phyloP scores from a whole-genome alignment of 1,139 yeast species.

The Lodderomyces orthopsilosis region DNA sequence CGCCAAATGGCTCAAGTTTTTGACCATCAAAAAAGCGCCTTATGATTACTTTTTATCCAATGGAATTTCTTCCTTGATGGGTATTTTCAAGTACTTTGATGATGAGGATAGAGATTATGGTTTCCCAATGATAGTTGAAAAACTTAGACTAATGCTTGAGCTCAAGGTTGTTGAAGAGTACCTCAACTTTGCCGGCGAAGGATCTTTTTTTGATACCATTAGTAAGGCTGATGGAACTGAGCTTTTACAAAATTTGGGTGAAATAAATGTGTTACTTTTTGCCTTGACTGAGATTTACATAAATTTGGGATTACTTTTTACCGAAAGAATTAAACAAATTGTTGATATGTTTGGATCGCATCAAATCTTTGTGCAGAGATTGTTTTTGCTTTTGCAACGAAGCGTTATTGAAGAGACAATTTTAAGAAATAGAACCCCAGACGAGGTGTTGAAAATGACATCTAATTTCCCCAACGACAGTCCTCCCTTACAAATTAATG shows the following conservation, averaged over 20 bases:
- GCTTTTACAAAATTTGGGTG: slow-evolving; percentile 33
- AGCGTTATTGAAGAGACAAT: slow-evolving; percentile 56
- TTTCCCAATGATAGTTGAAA: slow-evolving; percentile 24
- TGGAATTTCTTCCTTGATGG: slow-evolving; percentile 51
- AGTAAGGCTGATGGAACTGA: slow-evolving; percentile 28
- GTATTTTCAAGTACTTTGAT: slow-evolving; percentile 54
- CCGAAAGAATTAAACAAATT: slow-evolving; percentile 47
- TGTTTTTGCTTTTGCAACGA: slow-evolving; percentile 48
- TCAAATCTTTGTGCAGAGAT: slow-evolving; percentile 21
- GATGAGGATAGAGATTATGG: slow-evolving; percentile 55
- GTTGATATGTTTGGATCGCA: slow-evolving; percentile 41
- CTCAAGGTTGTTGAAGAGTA: slow-evolving; percentile 18
- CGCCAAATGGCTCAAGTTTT: slow-evolving; percentile 42
- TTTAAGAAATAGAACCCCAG: slow-evolving; percentile 47
- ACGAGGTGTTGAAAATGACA: slow-evolving; percentile 46
- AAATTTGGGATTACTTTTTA: slow-evolving; percentile 48
- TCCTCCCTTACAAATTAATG: slow-evolving; percentile 37
- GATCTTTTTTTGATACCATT: slow-evolving; percentile 29
- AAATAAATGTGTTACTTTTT: slow-evolving; percentile 39
- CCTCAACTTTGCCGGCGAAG: slow-evolving; percentile 14
- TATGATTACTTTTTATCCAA: slow-evolving; percentile 59
- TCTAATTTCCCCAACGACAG: slow-evolving; percentile 25
- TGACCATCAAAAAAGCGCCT: slow-evolving; percentile 51
- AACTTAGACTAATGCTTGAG: slow-evolving; percentile 16
- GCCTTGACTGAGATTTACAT: slow-evolving; percentile 54